Evolutionary conservation across 2,329 filamentous ascomycete species (phyloP), one percentile per base, ranked within the genome.

Genomic region (Mollisia scopiformis): DNA sequence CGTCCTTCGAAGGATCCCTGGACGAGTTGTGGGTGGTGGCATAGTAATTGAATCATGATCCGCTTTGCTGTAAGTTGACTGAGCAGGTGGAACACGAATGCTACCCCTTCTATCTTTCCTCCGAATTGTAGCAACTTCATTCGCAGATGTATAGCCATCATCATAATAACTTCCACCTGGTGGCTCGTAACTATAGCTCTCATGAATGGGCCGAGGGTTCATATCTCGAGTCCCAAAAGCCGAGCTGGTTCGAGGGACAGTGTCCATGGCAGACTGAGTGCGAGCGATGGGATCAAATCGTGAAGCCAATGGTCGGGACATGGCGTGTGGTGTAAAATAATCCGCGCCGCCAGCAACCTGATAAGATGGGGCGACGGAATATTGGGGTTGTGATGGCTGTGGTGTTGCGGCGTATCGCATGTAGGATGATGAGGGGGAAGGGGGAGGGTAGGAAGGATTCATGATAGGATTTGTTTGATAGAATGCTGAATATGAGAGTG

Each of bases 401-500:
- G 54, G 62, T 27, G 66, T 41, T 6, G 61, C 47, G 6, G 64
- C 57, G 35, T 62, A 63, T 31, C 47, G 58, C 50, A 65, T 60
- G 51, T 63, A 69, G 28, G 62, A 65, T 14, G 67, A 67, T 21
- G 53, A 63, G 23, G 65, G 51, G 6, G 64, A 53, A 10, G 66
- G 63, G 13, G 68, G 63, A 27, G 65, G 65, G 47, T 62, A 65
- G 11, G 61, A 65, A 37, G 64, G 63, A 11, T 57, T 37, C n/a
- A 62, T 53, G n/a, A 58, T 19, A 28, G 56, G 30, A 16, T 52
- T 49, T 37, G 50, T 63, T 39, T 61, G 65, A 30, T 61, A 67
- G 56, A 58, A 69, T 7, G 69, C 68, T 6, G 68, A 71, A 14
- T 23, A 54, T 16, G 70, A 68, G 13, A 69, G 43, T 25, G 71